Conservation (phyloP, 495 filamentous ascomycete genomes). For the Xylaria sp. region DNA sequence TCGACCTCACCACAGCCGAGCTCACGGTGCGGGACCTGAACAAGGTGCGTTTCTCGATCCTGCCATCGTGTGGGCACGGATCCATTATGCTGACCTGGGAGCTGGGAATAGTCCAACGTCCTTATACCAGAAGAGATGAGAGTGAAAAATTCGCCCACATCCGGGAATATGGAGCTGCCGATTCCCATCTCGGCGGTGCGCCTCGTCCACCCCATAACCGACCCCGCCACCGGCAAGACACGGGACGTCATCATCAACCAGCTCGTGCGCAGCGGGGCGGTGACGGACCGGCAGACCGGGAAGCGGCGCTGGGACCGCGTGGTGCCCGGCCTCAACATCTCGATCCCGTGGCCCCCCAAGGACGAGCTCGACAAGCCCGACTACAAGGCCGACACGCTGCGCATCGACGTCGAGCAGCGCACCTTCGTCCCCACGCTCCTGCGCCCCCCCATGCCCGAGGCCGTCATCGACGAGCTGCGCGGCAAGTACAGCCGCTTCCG, state of each 20-base stretch:
- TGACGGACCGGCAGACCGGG: constrained; percentile 54
- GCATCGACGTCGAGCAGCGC: constrained; percentile 73
- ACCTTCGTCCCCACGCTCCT: constrained; percentile 81
- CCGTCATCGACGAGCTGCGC: constrained; percentile 85
- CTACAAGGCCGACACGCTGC: constrained; percentile 70
- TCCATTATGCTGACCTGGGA: constrained; percentile 3
- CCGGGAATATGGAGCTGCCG: constrained; percentile 43
- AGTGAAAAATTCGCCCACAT: background rate
- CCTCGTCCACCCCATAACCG: constrained; percentile 76
- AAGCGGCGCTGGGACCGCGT: constrained; percentile 55
- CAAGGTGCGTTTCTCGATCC: constrained; percentile 59
- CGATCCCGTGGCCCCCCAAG: constrained; percentile 76
- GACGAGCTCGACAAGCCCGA: constrained; percentile 58
- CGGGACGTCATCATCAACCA: constrained; percentile 79
- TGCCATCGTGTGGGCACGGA: background rate
- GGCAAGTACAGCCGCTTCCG: constrained; percentile 86
- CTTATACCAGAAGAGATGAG: background rate
- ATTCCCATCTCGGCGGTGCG: constrained; percentile 74
- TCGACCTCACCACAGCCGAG: constrained; percentile 63
- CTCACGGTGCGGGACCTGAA: constrained; percentile 70
- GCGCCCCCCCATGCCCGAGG: constrained; percentile 76
- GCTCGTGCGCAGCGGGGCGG: constrained; percentile 55
- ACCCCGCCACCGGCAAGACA: constrained; percentile 65
- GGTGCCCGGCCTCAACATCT: constrained; percentile 66
- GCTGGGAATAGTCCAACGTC: constrained; percentile 32